Conservation (phyloP, 2,329 filamentous ascomycete genomes). For the Verticillium zaregamsianum region DNA sequence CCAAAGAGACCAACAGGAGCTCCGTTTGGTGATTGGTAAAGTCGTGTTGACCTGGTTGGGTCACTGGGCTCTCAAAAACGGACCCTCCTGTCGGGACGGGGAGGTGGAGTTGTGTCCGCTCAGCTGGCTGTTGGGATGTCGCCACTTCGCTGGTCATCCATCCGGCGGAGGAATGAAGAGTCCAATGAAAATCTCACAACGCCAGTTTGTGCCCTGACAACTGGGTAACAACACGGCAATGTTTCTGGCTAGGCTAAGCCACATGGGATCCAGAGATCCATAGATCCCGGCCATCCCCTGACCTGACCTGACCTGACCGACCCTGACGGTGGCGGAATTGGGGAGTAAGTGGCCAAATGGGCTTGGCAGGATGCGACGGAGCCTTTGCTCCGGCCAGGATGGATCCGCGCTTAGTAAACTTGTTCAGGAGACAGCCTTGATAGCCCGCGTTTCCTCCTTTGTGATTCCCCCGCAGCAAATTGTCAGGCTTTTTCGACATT, state of each 20-base stretch:
- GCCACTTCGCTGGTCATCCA: neutral
- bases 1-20: no score
- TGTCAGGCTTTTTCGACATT: neutral
- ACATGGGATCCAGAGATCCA: neutral
- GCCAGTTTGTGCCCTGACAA: neutral
- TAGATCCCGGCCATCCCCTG: no score
- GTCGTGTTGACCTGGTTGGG: neutral
- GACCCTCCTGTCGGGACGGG: no score
- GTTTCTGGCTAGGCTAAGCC: neutral
- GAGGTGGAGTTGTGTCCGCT: neutral
- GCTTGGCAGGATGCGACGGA: neutral
- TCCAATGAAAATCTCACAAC: neutral
- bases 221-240: neutral
- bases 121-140: neutral
- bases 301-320: neutral
- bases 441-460: neutral
- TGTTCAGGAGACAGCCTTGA: neutral
- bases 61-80: no score
- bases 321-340: neutral
- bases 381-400: neutral
- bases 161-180: no score
- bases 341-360: neutral
- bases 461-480: neutral
- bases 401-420: neutral
- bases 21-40: neutral